phyloP scores from a whole-genome alignment of 1,284 basidiomycete species.

The Lentinus polychrous region DNA sequence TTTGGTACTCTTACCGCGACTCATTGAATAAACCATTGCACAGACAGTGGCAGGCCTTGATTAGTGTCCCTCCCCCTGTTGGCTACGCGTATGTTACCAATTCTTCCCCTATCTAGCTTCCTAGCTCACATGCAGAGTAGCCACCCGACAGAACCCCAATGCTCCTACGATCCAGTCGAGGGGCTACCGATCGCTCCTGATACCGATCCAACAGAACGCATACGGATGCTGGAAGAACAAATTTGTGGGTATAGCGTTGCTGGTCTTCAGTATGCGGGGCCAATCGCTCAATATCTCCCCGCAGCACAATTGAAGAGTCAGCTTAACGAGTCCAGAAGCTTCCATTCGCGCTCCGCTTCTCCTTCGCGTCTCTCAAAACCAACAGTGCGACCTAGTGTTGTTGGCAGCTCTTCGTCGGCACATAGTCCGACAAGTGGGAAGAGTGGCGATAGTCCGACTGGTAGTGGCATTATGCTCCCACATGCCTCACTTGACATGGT shows the following conservation, averaged over 20 bases:
- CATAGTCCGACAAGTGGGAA: conserved; percentile 1
- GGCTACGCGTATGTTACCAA: conserved; percentile 60
- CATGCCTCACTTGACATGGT: conserved; percentile 41
- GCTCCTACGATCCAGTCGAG: conserved; percentile 78
- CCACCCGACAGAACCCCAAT: conserved; percentile 74
- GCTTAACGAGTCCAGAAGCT: conserved; percentile 47
- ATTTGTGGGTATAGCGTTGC: conserved; percentile 42
- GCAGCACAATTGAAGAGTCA: conserved; percentile 58
- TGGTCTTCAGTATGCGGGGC: neutral
- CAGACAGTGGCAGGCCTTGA: conserved; percentile 71
- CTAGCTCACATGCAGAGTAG: conserved; percentile 29
- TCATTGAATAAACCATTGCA: conserved; percentile 7
- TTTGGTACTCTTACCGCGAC: neutral
- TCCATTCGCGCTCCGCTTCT: conserved; percentile 31
- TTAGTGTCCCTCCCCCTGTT: conserved; percentile 71
- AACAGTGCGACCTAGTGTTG: conserved; percentile 9
- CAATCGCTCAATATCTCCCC: neutral
- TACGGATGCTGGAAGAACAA: conserved; percentile 69
- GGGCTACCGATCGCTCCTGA: conserved; percentile 68
- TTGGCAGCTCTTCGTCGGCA: too few relatives aligned
- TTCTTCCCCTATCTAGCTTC: conserved; percentile 3
- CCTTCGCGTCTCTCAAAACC: conserved; percentile 28
- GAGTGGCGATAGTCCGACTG: conserved; percentile 19
- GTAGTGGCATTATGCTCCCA: conserved; percentile 35
- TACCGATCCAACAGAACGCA: conserved; percentile 67